Evolutionary conservation across 108 stramenopile species (phyloP).

Genomic region (Conticribra guillardii): DNA sequence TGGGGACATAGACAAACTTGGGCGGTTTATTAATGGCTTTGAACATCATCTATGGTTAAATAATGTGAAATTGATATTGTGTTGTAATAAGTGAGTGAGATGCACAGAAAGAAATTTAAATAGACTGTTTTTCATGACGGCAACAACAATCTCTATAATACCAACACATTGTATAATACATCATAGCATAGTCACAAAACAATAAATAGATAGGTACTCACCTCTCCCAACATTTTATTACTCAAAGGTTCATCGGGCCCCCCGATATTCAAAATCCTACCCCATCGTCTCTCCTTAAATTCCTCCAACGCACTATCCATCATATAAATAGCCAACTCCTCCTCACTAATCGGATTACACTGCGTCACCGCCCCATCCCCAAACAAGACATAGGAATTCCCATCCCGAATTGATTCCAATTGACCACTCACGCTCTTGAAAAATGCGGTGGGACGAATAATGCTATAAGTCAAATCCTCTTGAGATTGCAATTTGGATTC

Average conservation of each 20-base stretch:
- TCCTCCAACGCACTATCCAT: slow-evolving; percentile 69
- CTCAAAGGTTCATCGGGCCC: slow-evolving; percentile 81
- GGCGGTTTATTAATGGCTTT: slow-evolving; percentile 57
- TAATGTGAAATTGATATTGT: too few relatives aligned
- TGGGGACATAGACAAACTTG: slow-evolving; percentile 59
- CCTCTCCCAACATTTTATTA: slow-evolving; percentile 69
- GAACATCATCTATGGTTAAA: slow-evolving; percentile 53
- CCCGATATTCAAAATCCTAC: slow-evolving; percentile 70
- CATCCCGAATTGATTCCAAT: slow-evolving; percentile 76
- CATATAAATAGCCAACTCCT: slow-evolving; percentile 75
- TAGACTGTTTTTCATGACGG: too few relatives aligned
- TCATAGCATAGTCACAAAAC: too few relatives aligned
- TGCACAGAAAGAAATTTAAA: too few relatives aligned
- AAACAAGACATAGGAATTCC: slow-evolving; percentile 80
- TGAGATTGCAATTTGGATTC: slow-evolving; percentile 50
- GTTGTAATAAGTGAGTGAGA: slow-evolving; percentile 2
- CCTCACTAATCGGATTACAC: slow-evolving; percentile 88
- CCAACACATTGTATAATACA: background rate
- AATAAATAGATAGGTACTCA: too few relatives aligned
- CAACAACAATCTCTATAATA: background rate
- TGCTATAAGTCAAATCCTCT: slow-evolving; percentile 57
- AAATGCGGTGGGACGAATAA: slow-evolving; percentile 87
- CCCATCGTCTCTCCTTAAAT: slow-evolving; percentile 29
- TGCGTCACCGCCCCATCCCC: slow-evolving; percentile 75
- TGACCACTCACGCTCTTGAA: slow-evolving; percentile 88